Base-by-base conservation (phyloP, 495 filamentous ascomycete genomes). In the Penicillium cinerascens region DNA sequence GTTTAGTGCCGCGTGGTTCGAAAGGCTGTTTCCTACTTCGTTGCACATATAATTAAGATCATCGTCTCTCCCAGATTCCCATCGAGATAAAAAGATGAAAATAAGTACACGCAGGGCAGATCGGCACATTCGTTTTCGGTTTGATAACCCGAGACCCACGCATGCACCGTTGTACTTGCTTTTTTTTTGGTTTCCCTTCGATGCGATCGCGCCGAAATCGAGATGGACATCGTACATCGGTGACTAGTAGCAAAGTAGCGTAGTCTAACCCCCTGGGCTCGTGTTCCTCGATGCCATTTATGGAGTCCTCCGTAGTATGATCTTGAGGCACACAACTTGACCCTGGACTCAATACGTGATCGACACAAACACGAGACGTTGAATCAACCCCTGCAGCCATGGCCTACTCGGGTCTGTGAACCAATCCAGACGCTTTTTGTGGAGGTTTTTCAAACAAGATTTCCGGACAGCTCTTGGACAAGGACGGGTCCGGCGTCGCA, bases 311-410 rank as follows among this genome's bases (percentile, higher is more conserved):
- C 26, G 11, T 29, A 29, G 26, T 8, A 29, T 17, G 1, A 38
- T n/a, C n/a, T n/a, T 38, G 36, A n/a, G 6, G 36, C 16, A n/a
- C 16, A n/a, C 36, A 1, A n/a, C 8, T 15, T 13, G 29, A 11
- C 16, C 6, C 3, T 25, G n/a, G 21, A 27, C 2, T 18, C n/a
- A n/a, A 20, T 49, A n/a, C 36, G 11, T 18, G 20, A 57, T 52
- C 46, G 29, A 46, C 46, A 37, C 15, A 44, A 26, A 46, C 23
- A 43, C 23, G 51, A 58, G 55, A 54, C 55, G 44, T 58, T 44
- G 9, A 50, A 23, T 1, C 44, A 38, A 44, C 42, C 42, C 49
- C 33, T 51, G 49, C 41, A 38, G 10, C 36, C 36, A 38, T 13
- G 36, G 6, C 11, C 26, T 43, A 18, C 39, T 18, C 27, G 36